Percentiles rank a stretch among this genome's conserved stretches.
Evolutionary conservation across 805 yeast genomes (phyloP).

Genomic region (Saturnispora saitoi): DNA sequence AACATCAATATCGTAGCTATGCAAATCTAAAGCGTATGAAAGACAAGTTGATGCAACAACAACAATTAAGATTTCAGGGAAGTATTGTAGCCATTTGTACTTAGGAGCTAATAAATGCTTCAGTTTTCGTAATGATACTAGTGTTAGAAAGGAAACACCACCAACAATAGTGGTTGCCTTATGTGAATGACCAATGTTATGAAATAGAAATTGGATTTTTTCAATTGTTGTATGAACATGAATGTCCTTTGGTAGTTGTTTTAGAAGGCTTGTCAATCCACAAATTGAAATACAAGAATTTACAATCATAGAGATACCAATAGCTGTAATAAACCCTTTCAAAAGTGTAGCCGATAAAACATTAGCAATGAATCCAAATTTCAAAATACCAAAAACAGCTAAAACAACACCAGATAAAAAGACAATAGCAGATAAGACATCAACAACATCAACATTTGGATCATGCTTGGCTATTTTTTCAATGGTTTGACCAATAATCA

Average conservation of each 20-base stretch:
- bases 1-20: constrained; percentile 47
- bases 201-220: constrained; percentile 50
- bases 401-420: constrained; percentile 68
- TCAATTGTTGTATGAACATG: constrained; percentile 66
- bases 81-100: constrained; percentile 43
- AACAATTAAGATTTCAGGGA: constrained; percentile 83
- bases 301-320: constrained; percentile 74
- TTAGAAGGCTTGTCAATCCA: constrained; percentile 47
- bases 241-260: constrained; percentile 34
- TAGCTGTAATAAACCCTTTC: constrained; percentile 79
- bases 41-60: constrained; percentile 53
- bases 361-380: constrained; percentile 80
- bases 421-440: constrained; percentile 59
- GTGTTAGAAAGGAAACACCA: constrained; percentile 36
- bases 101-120: constrained; percentile 30
- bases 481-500: constrained; percentile 73
- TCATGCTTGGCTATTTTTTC: constrained; percentile 43
- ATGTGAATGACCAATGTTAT: constrained; percentile 42
- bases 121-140: constrained; percentile 35
- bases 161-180: constrained; percentile 57
- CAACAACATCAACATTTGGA: constrained; percentile 37
- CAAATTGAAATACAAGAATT: constrained; percentile 67
- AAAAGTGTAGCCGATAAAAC: constrained; percentile 69
- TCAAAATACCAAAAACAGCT: constrained; percentile 64
- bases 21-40: constrained; percentile 41